Conservation (phyloP, 306 rosid species). For the Rubus parviflorus region DNA sequence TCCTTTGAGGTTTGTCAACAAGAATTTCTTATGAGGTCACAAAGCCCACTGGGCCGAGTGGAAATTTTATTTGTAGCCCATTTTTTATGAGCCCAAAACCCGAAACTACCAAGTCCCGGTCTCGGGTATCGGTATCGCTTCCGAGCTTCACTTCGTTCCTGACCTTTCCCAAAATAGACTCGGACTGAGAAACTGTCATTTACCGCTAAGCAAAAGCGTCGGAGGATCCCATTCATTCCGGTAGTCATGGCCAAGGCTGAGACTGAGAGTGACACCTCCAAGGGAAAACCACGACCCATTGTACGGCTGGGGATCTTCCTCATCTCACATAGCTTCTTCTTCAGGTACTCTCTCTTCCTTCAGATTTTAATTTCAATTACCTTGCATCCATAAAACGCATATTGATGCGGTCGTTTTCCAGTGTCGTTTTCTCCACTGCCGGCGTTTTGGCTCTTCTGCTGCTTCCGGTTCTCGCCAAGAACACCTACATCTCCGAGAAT, state of each 20-base stretch:
- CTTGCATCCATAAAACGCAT: background rate
- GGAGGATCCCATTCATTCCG: background rate
- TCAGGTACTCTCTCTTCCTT: slow-evolving; percentile 46
- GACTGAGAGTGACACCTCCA: background rate
- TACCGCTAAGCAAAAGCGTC: background rate
- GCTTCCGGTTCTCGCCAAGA: slow-evolving; percentile 84
- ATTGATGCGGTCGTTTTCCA: slow-evolving; percentile 28
- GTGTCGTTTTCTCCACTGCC: slow-evolving; percentile 62
- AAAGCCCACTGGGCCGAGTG: too few species aligned
- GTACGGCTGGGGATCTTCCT: slow-evolving; percentile 69
- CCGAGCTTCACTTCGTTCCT: background rate
- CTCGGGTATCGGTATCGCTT: too few species aligned
- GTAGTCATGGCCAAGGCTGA: slow-evolving; percentile 39
- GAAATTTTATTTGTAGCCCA: too few species aligned
- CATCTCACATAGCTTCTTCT: slow-evolving; percentile 65
- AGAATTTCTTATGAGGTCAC: too few species aligned
- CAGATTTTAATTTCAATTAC: background rate
- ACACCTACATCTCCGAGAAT: slow-evolving; percentile 89
- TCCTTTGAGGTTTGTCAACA: too few species aligned
- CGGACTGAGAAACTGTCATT: background rate
- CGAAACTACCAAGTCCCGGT: background rate
- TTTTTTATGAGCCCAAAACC: background rate
- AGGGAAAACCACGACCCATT: slow-evolving; percentile 48
- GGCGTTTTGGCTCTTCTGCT: slow-evolving; percentile 78
- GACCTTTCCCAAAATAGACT: background rate